Conservation (phyloP, 2,329 filamentous ascomycete species). For the Xylariaceae sp. region DNA sequence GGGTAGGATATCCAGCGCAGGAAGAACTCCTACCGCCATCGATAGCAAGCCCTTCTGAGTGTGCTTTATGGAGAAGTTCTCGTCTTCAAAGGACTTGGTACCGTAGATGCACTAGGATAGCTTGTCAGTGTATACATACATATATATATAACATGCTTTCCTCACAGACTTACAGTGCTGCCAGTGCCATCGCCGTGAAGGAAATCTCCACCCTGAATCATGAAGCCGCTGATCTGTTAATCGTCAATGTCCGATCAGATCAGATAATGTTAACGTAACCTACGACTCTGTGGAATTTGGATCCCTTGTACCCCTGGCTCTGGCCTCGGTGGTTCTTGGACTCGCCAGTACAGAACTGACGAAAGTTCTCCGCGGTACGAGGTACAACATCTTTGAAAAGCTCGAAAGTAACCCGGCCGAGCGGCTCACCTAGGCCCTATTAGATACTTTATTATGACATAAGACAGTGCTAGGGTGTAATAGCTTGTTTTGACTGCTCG, state of each 20-base stretch:
- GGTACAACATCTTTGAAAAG: slow-evolving; percentile 84
- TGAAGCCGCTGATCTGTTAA: slow-evolving; percentile 85
- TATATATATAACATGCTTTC: neutral
- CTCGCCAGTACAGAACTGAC: slow-evolving; percentile 95
- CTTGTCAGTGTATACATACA: slow-evolving; percentile 5
- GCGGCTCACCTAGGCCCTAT: slow-evolving; percentile 68
- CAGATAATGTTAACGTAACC: slow-evolving; percentile 39
- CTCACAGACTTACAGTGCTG: slow-evolving; percentile 53
- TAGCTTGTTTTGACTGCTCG: neutral
- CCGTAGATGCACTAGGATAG: slow-evolving; percentile 73
- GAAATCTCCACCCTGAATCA: slow-evolving; percentile 97
- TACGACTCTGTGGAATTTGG: slow-evolving; percentile 92
- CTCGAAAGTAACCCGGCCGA: slow-evolving; percentile 88
- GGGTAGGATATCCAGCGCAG: neutral
- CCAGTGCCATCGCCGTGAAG: slow-evolving; percentile 91
- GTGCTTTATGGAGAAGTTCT: slow-evolving; percentile 84
- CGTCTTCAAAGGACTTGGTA: slow-evolving; percentile 80
- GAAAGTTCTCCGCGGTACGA: slow-evolving; percentile 93
- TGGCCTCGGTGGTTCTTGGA: slow-evolving; percentile 75
- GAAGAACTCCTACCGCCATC: slow-evolving; percentile 80
- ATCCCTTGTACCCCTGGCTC: slow-evolving; percentile 91
- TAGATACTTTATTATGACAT: slow-evolving; percentile 8
- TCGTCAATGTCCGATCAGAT: slow-evolving; percentile 5
- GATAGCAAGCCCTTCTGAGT: slow-evolving; percentile 78
- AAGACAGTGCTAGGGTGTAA: neutral